Evolutionary conservation across 768 basidiomycete species (phyloP), one percentile per base, ranked within the genome.

Genomic region (Lentinula guzmanii): DNA sequence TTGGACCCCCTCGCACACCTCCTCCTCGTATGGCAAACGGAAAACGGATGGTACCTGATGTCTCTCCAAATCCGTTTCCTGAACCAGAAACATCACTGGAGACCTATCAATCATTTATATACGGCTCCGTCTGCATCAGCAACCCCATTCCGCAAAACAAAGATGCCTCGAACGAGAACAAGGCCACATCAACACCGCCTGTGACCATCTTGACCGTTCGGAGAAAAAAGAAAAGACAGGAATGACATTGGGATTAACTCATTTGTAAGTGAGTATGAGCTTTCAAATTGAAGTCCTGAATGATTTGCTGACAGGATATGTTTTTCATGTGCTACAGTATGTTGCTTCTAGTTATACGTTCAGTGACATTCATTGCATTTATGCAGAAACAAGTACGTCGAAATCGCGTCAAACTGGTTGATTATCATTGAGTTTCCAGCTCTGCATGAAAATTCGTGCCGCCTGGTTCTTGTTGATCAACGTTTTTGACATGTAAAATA

Each of bases 61-160:
- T 82, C 31, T 85, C 87, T 52, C 86, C 87, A 45, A 88, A 86
- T 67, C 82, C 84, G 18, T 87, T 87, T 69, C 79, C 84, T 7
- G 88, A 89, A 67, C 86, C 87, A 6, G 80, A 80, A 55, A 77
- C 82, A 39, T 85, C 83, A 37, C 72, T 80, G 46, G 85, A 85
- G 70, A 86, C 83, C 55, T 89, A 90, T 71, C 61, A 70, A n/a
- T 71, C 77, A 54, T 73, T 83, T 68, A 82, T 90, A 33, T 87
- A 85, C 68, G 88, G 88, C 31, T 69, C 75, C n/a, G 70, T 83
- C 50, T 63, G 61, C 46, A 84, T 88, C 52, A 75, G 76, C 61
- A 89, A 89, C 66, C 64, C 72, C n/a, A 66, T 76, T 18, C 70
- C 70, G 4, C 68, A 67, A 21, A 45, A 63, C 31, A 62, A 56